Percentiles rank a stretch among this genome's conserved stretches.
Evolutionary conservation across 1,284 basidiomycete genomes (phyloP).

Genomic region (Trametes pubescens): DNA sequence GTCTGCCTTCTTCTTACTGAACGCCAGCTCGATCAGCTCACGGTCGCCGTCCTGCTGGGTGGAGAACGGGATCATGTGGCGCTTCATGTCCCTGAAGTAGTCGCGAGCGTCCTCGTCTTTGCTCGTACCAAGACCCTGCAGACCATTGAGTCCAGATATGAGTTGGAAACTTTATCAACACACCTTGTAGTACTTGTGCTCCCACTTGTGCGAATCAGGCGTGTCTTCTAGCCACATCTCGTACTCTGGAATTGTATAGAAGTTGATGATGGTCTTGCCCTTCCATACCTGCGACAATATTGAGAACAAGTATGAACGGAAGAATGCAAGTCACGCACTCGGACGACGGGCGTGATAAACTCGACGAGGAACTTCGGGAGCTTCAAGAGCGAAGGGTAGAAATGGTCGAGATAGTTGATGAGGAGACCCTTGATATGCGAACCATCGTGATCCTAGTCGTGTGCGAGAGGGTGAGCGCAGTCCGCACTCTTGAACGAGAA

Average conservation of each 20-base stretch:
- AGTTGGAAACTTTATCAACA: constrained; percentile 24
- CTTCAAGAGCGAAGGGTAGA: constrained; percentile 94
- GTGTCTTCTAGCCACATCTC: constrained; percentile 91
- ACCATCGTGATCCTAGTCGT: constrained; percentile 94
- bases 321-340: constrained; percentile 60
- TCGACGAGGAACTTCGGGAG: constrained; percentile 95
- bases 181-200: constrained; percentile 96
- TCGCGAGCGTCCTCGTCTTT: constrained; percentile 88
- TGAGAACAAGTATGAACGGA: constrained; percentile 1
- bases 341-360: constrained; percentile 98
- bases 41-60: constrained; percentile 85
- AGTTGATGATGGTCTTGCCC: constrained; percentile 84
- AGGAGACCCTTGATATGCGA: constrained; percentile 99
- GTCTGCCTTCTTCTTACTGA: constrained; percentile 99
- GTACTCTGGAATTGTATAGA: constrained; percentile 98
- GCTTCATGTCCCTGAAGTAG: constrained; percentile 93
- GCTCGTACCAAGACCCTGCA: constrained; percentile 95
- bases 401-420: constrained; percentile 98
- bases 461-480: constrained; percentile 8
- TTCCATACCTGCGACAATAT: constrained; percentile 71
- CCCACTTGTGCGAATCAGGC: constrained; percentile 87
- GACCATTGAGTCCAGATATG: neutral
- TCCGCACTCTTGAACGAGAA: too few species aligned
- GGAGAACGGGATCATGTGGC: constrained; percentile 95
- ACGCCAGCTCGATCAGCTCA: constrained; percentile 95